These are phyloP conservation scores for Aureobasidium sp. DNA, from an alignment of 2,329 filamentous ascomycete genomes.

Conservation along the genomic window DNA sequence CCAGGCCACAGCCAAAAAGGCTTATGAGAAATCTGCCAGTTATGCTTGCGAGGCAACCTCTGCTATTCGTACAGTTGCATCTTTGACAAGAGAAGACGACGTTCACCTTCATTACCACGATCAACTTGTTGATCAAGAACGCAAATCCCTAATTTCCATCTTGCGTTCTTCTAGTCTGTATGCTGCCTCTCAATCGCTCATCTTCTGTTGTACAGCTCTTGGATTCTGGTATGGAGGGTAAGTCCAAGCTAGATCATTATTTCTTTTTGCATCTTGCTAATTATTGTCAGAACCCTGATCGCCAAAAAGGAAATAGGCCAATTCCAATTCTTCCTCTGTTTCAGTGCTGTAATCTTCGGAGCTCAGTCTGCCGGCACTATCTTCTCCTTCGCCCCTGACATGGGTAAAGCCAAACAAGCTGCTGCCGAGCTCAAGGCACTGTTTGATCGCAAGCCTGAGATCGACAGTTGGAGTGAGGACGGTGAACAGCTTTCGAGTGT, in stretches of 20 bases:
- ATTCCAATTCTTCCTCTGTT: slow-evolving; percentile 90
- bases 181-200: slow-evolving; percentile 73
- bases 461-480: slow-evolving; percentile 72
- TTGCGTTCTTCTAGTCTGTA: slow-evolving; percentile 72
- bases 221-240: slow-evolving; percentile 74
- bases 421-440: slow-evolving; percentile 73
- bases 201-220: slow-evolving; percentile 74
- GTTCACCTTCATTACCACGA: slow-evolving; percentile 65
- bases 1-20: slow-evolving; percentile 68
- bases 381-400: slow-evolving; percentile 85
- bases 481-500: slow-evolving; percentile 57
- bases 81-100: slow-evolving; percentile 78
- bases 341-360: slow-evolving; percentile 80
- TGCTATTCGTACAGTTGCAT: slow-evolving; percentile 87
- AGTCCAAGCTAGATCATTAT: neutral
- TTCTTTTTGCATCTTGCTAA: neutral
- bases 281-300: slow-evolving; percentile 44
- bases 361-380: slow-evolving; percentile 85
- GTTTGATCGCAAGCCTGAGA: slow-evolving; percentile 72
- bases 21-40: slow-evolving; percentile 73
- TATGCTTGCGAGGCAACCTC: slow-evolving; percentile 92
- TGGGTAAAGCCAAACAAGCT: slow-evolving; percentile 85
- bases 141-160: slow-evolving; percentile 63
- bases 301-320: slow-evolving; percentile 62
- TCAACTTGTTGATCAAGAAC: slow-evolving; percentile 60